Conservation (phyloP, 106 monocot species). For the Dendrobium nobile region DNA sequence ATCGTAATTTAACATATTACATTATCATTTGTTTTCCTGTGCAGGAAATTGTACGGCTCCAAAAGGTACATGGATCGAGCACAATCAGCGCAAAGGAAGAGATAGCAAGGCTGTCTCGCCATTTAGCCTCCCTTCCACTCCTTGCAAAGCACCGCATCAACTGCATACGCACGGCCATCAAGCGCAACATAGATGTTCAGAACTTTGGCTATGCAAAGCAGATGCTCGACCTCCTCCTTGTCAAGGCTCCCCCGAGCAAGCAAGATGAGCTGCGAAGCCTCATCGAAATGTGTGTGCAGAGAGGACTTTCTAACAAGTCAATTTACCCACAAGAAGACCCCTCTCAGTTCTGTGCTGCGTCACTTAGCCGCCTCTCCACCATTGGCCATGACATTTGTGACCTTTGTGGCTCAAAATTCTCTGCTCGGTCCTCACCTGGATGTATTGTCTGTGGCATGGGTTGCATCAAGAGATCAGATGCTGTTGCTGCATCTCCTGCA, state of each 20-base stretch:
- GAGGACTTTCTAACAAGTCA: conserved; percentile 77
- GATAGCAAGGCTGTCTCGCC: conserved; percentile 89
- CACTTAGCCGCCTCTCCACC: conserved; percentile 83
- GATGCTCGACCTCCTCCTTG: conserved; percentile 81
- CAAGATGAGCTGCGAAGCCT: conserved; percentile 90
- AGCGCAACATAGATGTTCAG: conserved; percentile 96
- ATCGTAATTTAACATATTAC: no score
- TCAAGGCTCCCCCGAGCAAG: conserved; percentile 82
- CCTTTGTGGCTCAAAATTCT: conserved; percentile 84
- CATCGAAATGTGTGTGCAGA: conserved; percentile 78
- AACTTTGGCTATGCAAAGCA: conserved; percentile 80
- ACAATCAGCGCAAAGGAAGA: conserved; percentile 91
- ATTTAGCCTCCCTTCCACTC: conserved; percentile 81
- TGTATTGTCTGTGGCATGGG: conserved; percentile 98
- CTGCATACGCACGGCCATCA: conserved; percentile 90
- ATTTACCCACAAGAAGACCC: conserved; percentile 90
- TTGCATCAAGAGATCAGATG: conserved; percentile 87
- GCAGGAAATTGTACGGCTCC: conserved; percentile 89
- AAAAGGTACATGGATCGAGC: conserved; percentile 71
- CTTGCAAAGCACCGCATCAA: conserved; percentile 91
- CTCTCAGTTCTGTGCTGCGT: conserved; percentile 86
- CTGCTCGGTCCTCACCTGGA: conserved; percentile 78
- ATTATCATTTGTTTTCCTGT: no score
- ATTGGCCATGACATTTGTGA: conserved; percentile 83
- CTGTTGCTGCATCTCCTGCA: conserved; percentile 42